Conservation (phyloP, 73 alveolate species). For the Paramecium primaurelia region DNA sequence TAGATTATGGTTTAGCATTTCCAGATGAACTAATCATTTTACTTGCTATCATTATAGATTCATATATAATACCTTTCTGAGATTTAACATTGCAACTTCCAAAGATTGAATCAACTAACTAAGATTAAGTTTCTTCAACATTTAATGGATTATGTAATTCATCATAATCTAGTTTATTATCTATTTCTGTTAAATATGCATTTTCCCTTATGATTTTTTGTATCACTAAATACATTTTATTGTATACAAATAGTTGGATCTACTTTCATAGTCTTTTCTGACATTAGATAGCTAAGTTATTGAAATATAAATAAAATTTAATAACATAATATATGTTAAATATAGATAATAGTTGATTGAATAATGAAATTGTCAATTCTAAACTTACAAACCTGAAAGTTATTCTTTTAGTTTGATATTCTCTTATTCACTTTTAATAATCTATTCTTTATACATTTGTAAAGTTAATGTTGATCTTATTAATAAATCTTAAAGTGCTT, state of each 20-base stretch:
- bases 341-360: not conserved
- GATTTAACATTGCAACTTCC: not conserved
- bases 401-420: not conserved
- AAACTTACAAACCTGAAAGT: not conserved
- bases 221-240: not conserved
- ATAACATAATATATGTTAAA: not conserved
- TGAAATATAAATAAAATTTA: not conserved
- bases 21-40: slow-evolving; percentile 3
- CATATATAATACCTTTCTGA: not conserved
- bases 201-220: not conserved
- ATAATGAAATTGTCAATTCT: not conserved
- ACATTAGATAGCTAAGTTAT: not conserved
- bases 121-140: not conserved
- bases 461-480: not conserved
- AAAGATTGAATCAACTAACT: not conserved
- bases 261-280: not conserved
- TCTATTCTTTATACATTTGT: not conserved
- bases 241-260: not conserved
- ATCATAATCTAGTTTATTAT: not conserved
- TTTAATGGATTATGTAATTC: not conserved
- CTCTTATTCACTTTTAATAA: not conserved
- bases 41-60: not conserved
- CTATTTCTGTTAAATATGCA: not conserved
- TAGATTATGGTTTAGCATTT: not conserved
- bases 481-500: not conserved